Evolutionary conservation across 495 filamentous ascomycete species (phyloP), one percentile per base, ranked within the genome.

Genomic region (Hyaloscypha hepaticicola): DNA sequence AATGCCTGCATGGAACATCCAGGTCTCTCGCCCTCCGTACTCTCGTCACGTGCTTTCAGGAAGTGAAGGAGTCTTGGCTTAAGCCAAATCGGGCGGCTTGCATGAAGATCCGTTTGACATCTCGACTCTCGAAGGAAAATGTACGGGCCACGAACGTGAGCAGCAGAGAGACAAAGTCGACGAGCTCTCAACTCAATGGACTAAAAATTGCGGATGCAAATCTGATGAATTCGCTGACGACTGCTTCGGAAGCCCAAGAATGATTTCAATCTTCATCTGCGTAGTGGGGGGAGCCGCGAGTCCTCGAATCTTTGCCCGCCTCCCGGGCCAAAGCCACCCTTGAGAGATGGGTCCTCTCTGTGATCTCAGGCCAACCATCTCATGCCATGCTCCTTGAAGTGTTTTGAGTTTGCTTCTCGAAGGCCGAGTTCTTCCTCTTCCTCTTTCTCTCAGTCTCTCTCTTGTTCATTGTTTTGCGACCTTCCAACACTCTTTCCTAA

Each of bases 401-500:
- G 16, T 56, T 27, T 21, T 58, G 38, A 14, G 38, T 45, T 16
- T 45, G 38, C 38, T 33, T 33, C 31, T 33, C 31, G 31, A 33
- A 33, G 7, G 16, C 11, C 19, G 16, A 45, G 38, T 45, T 45
- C 14, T 45, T 45, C 19, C n/a, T 56, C 24, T 58, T 53, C 38
- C 21, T 59, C 28, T 58, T 60, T 19, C 31, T 60, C 45, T 45
- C 38, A n/a, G n/a, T 45, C 19, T 19, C 29, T 21, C 53, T 55
- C 9, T 22, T 28, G 28, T 19, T 26, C 16, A 16, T 45, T 60
- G 4, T 29, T 12, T 21, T 27, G 22, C 26, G 29, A 24, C 19
- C 12, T 65, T 55, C 5, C 21, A 55, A 60, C 25, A 41, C 64
- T 61, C 26, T 12, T 61, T 52, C 16, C 19, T 52, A 9, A n/a